A percentile compares a stretch with the other conserved stretches of the same genome.
These are phyloP conservation scores for Irpex rosettiformis DNA, from an alignment of 1,284 basidiomycete species.

Conservation along the genomic window DNA sequence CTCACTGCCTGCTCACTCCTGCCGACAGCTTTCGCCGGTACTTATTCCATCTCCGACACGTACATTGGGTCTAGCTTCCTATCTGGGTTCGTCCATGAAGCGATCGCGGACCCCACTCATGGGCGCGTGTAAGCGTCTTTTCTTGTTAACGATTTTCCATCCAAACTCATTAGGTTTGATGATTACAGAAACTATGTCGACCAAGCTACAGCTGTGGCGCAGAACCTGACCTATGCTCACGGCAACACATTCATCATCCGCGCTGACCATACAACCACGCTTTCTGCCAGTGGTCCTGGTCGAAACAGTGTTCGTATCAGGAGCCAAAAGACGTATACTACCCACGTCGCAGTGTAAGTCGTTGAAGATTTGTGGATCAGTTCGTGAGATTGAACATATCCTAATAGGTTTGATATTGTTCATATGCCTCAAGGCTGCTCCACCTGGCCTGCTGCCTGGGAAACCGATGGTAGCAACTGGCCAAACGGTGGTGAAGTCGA, in stretches of 20 bases:
- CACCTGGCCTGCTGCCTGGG: constrained; percentile 55
- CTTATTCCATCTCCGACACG: constrained; percentile 42
- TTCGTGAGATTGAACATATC: background rate
- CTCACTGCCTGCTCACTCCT: constrained; percentile 20
- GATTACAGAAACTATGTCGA: constrained; percentile 33
- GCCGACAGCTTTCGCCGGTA: constrained; percentile 26
- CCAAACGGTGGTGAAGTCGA: constrained; percentile 33
- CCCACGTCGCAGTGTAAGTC: constrained; percentile 55
- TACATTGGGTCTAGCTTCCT: constrained; percentile 49
- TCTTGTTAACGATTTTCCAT: background rate
- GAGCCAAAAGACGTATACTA: constrained; percentile 49
- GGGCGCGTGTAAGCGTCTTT: constrained; percentile 52
- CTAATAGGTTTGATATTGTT: constrained; percentile 41
- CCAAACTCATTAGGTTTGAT: background rate
- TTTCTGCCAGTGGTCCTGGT: constrained; percentile 46
- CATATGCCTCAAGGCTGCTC: constrained; percentile 65
- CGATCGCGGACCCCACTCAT: constrained; percentile 56
- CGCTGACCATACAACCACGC: constrained; percentile 45
- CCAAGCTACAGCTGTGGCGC: constrained; percentile 29
- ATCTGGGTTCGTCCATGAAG: constrained; percentile 44
- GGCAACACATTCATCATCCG: constrained; percentile 38
- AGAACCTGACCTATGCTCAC: constrained; percentile 31
- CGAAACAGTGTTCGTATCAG: constrained; percentile 57
- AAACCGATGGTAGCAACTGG: constrained; percentile 38
- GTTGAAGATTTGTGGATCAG: background rate